phyloP scores from a whole-genome alignment of 2,329 filamentous ascomycete genomes.

The Cladosporium sp. region DNA sequence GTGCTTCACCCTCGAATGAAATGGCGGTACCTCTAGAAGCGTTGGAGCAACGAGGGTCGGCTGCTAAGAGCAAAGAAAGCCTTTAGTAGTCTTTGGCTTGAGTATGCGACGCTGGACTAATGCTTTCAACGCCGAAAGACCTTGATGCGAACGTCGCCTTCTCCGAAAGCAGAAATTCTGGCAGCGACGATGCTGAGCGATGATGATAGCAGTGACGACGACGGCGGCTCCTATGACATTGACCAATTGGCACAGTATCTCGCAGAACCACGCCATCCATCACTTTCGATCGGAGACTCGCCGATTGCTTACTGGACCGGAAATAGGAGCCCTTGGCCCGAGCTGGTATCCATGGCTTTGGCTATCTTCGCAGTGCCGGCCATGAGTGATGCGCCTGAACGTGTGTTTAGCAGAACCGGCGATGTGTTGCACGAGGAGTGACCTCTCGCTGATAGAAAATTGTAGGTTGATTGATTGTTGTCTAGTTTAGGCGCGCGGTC shows the following conservation, averaged over 20 bases:
- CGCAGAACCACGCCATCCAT: background rate
- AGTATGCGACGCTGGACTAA: background rate
- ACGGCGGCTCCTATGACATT: background rate
- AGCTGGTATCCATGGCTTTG: background rate
- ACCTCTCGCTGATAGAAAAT: background rate
- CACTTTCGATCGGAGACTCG: background rate
- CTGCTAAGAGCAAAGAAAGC: background rate
- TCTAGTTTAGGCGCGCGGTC: background rate
- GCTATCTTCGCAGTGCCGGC: background rate
- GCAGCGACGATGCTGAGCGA: background rate
- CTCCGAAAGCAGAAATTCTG: background rate
- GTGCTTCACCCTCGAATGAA: slow-evolving; percentile 15
- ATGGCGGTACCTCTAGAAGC: slow-evolving; percentile 10
- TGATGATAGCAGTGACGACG: background rate
- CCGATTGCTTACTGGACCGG: background rate
- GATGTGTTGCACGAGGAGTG: background rate
- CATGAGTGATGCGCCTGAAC: background rate
- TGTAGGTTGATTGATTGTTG: background rate
- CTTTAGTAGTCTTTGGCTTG: background rate
- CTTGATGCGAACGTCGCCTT: background rate
- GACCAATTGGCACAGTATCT: background rate
- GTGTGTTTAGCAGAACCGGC: background rate
- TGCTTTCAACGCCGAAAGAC: background rate
- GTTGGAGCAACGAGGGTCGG: slow-evolving; percentile 5
- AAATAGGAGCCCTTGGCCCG: background rate